Evolutionary conservation across 495 filamentous ascomycete genomes (phyloP), one percentile per base, ranked within the genome.

Genomic region (Rhizodiscina lignyota): DNA sequence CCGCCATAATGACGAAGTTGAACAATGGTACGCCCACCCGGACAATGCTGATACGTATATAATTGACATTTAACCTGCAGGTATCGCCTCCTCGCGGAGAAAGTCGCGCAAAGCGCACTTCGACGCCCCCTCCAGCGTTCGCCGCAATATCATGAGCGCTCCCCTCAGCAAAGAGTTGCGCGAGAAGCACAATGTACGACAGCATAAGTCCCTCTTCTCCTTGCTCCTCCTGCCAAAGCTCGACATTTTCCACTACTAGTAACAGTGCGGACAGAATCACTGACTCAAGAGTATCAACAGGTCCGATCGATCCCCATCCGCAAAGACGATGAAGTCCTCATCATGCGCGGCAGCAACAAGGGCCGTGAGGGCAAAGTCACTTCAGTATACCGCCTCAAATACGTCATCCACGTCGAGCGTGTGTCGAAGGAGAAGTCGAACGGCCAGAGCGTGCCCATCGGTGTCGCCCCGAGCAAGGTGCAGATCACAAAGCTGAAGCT

Each of bases 31-130:
- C n/a, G n/a, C n/a, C n/a, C n/a, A n/a, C n/a, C n/a, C n/a, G n/a
- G n/a, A n/a, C n/a, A n/a, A n/a, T n/a, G n/a, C n/a, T n/a, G n/a
- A n/a, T n/a, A n/a, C n/a, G n/a, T n/a, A n/a, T n/a, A n/a, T n/a
- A n/a, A n/a, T n/a, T n/a, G n/a, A n/a, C n/a, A n/a, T n/a, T n/a
- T n/a, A n/a, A n/a, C n/a, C n/a, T n/a, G n/a, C 48, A 82, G 79
- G 62, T 35, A 55, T 84, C 56, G 63, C 73, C 62, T 83, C 79
- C 62, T 92, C 83, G 54, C 77, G 89, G 64, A 73, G 86, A 61
- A 99, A 99, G 79, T 83, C 81, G 60, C 82, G 89, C 65, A 91
- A 91, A 72, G 83, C 81, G 47, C 87, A 99, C 70, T 96, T 92
- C 77, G 62, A 61, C 43, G 89, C 89, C 42, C 84, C 85, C 34